Conservation (phyloP, 2,329 filamentous ascomycete genomes). For the Colletotrichum horii region DNA sequence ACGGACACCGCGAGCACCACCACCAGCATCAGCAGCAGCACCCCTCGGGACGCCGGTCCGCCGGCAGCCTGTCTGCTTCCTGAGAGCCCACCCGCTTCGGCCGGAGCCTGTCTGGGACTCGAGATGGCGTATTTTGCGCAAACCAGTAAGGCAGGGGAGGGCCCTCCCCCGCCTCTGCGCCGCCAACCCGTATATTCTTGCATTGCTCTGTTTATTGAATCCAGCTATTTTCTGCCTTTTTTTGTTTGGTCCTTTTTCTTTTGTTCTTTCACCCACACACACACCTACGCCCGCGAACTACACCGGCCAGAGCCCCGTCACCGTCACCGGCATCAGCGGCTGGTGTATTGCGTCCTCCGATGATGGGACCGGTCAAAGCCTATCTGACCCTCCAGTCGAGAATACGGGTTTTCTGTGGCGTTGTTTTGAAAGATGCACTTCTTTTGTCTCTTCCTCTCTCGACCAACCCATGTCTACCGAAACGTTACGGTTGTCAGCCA, state of each 20-base stretch:
- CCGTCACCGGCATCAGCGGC: background rate
- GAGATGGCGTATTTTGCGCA: background rate
- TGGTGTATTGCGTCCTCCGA: background rate
- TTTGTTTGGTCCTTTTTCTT: background rate
- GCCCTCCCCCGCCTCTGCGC: background rate
- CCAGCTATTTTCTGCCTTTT: background rate
- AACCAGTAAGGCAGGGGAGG: background rate
- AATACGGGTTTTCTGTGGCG: background rate
- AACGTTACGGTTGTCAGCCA: background rate
- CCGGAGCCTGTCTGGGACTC: background rate
- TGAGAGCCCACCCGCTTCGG: background rate
- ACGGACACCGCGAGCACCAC: background rate
- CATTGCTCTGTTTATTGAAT: background rate
- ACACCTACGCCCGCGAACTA: background rate
- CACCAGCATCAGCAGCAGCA: background rate
- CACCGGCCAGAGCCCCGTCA: background rate
- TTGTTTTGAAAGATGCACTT: background rate
- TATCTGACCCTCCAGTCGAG: slow-evolving; percentile 3
- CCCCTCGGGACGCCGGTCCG: background rate
- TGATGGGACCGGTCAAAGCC: background rate
- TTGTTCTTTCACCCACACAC: background rate
- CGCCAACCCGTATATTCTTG: background rate
- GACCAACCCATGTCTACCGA: background rate
- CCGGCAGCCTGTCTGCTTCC: background rate
- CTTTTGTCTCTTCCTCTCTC: background rate